A percentile compares a stretch with the other conserved stretches of the same genome.
Conservation (phyloP, 2,329 filamentous ascomycete species). For the Claviceps spartinae region DNA sequence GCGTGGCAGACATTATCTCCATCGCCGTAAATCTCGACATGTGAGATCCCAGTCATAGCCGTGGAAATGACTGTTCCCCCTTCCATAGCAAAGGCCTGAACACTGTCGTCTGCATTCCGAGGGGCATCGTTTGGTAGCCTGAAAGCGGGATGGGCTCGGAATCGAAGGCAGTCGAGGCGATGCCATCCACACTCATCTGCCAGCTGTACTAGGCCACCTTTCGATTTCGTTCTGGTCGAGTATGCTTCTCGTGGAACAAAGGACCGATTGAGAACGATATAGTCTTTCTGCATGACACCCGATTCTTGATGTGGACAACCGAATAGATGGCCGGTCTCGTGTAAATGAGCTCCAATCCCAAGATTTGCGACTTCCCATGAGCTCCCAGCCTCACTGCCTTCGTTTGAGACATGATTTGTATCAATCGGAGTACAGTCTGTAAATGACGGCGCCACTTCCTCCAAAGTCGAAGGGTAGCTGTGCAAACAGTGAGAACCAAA, state of each 20-base stretch:
- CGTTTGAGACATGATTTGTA: slow-evolving; percentile 65
- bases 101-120: slow-evolving; percentile 52
- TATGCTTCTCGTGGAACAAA: slow-evolving; percentile 74
- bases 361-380: slow-evolving; percentile 94
- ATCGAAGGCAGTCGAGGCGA: slow-evolving; percentile 74
- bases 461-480: slow-evolving; percentile 77
- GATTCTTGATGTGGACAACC: slow-evolving; percentile 81
- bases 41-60: slow-evolving; percentile 69
- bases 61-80: slow-evolving; percentile 62
- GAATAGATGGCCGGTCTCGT: slow-evolving; percentile 81
- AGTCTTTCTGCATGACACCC: slow-evolving; percentile 88
- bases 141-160: slow-evolving; percentile 85
- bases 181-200: slow-evolving; percentile 88
- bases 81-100: slow-evolving; percentile 79
- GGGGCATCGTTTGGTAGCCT: slow-evolving; percentile 62
- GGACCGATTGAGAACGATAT: slow-evolving; percentile 68
- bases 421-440: slow-evolving; percentile 85
- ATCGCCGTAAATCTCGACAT: slow-evolving; percentile 68
- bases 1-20: slow-evolving; percentile 68
- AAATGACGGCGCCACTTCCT: slow-evolving; percentile 82
- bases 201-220: slow-evolving; percentile 59
- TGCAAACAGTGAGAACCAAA: slow-evolving; percentile 89
- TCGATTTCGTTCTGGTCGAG: slow-evolving; percentile 73
- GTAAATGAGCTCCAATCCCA: slow-evolving; percentile 83
- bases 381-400: slow-evolving; percentile 74